Evolutionary conservation across 192 early-diverging fungal species (phyloP).

Genomic region (Physocladia obscura): DNA sequence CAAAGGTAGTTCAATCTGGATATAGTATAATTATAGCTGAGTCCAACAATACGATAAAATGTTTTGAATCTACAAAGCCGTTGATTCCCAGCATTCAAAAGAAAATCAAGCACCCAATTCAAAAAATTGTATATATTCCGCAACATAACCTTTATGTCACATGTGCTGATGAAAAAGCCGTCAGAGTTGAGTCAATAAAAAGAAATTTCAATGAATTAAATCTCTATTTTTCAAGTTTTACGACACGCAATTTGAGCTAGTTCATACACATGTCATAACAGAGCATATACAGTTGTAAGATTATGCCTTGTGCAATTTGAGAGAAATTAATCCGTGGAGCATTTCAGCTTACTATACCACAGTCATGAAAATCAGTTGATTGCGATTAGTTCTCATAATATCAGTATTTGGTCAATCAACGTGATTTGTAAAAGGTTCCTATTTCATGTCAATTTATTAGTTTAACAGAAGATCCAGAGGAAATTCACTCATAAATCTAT

Average conservation of each 20-base stretch:
- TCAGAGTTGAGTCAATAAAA: slow-evolving; percentile 27
- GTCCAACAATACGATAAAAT: slow-evolving; percentile 22
- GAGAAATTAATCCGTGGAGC: background rate
- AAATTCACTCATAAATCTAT: slow-evolving; percentile 23
- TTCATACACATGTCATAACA: slow-evolving; percentile 29
- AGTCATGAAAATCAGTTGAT: slow-evolving; percentile 33
- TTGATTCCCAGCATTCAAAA: slow-evolving; percentile 5
- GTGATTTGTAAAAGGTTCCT: slow-evolving; percentile 20
- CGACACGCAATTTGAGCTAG: slow-evolving; percentile 45
- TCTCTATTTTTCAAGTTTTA: slow-evolving; percentile 38
- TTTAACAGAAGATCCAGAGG: slow-evolving; percentile 15
- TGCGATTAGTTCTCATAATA: slow-evolving; percentile 38
- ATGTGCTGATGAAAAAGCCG: slow-evolving; percentile 26
- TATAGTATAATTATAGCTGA: slow-evolving; percentile 45
- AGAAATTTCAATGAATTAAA: background rate
- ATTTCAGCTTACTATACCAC: slow-evolving; percentile 38
- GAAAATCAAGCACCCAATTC: slow-evolving; percentile 18
- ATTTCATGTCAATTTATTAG: background rate
- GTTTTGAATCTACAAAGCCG: slow-evolving; percentile 41
- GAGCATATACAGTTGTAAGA: slow-evolving; percentile 40
- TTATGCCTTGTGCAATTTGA: background rate
- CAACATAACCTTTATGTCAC: slow-evolving; percentile 41
- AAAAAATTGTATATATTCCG: slow-evolving; percentile 36
- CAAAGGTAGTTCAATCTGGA: background rate
- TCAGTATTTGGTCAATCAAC: slow-evolving; percentile 26